These are phyloP conservation scores for Cystobasidiaceae sp. DNA, from an alignment of 1,284 basidiomycete species.

Conservation along the genomic window DNA sequence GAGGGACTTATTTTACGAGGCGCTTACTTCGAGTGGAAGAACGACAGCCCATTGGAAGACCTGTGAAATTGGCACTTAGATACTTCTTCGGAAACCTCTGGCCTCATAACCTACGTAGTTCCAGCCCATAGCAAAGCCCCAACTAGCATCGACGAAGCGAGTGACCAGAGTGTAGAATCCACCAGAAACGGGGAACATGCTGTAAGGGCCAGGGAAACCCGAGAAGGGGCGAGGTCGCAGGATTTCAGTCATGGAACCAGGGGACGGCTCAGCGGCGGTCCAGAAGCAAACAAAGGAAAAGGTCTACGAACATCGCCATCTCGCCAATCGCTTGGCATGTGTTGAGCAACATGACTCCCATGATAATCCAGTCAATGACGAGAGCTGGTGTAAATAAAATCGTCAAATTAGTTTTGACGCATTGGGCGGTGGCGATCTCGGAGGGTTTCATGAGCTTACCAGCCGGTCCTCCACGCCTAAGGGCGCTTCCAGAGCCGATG, in stretches of 20 bases:
- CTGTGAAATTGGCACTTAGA: constrained; percentile 17
- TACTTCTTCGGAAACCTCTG: not conserved
- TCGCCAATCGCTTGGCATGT: constrained; percentile 50
- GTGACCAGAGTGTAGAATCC: constrained; percentile 47
- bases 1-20: not conserved
- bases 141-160: constrained; percentile 39
- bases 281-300: no score
- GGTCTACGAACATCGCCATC: constrained; percentile 50
- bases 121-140: constrained; percentile 49
- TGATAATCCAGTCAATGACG: constrained; percentile 47
- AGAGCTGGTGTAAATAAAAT: no score
- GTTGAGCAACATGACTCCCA: constrained; percentile 47
- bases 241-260: not conserved
- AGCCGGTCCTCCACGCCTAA: constrained; percentile 51
- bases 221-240: no score
- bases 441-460: constrained; percentile 46
- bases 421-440: not conserved
- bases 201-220: constrained; percentile 13
- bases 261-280: not conserved
- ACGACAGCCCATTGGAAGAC: constrained; percentile 48
- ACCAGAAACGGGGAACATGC: constrained; percentile 46
- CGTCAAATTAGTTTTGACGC: no score
- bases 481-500: constrained; percentile 51
- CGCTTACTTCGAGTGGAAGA: constrained; percentile 46
- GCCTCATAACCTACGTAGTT: constrained; percentile 42